A percentile compares a stretch with the other conserved stretches of the same genome.
Conservation (phyloP, 768 basidiomycete genomes). For the Lentinula sp. region DNA sequence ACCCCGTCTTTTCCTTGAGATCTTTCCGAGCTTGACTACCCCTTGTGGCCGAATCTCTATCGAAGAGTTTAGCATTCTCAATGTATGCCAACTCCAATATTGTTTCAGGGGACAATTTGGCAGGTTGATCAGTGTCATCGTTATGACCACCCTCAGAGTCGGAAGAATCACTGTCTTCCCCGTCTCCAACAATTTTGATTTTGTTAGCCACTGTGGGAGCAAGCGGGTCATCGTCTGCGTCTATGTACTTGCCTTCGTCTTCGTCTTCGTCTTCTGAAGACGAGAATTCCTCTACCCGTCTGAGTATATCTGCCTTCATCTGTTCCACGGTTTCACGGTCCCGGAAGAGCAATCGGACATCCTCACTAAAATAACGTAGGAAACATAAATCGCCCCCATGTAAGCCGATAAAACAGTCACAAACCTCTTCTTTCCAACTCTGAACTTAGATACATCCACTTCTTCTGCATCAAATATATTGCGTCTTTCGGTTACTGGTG, state of each 20-base stretch:
- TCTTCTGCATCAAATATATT: slow-evolving; percentile 75
- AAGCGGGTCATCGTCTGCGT: slow-evolving; percentile 45
- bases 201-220: slow-evolving; percentile 32
- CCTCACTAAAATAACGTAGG: slow-evolving; percentile 28
- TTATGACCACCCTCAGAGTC: slow-evolving; percentile 27
- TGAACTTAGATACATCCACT: slow-evolving; percentile 57
- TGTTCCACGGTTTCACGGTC: slow-evolving; percentile 60
- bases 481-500: slow-evolving; percentile 32
- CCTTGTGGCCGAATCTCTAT: slow-evolving; percentile 68
- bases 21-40: slow-evolving; percentile 61
- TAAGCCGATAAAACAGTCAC: slow-evolving; percentile 12
- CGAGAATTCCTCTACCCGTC: slow-evolving; percentile 62
- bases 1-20: slow-evolving; percentile 67
- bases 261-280: slow-evolving; percentile 49
- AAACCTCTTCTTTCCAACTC: slow-evolving; percentile 62
- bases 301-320: slow-evolving; percentile 81
- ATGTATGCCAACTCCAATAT: slow-evolving; percentile 77
- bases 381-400: neutral
- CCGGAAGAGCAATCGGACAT: slow-evolving; percentile 36
- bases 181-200: slow-evolving; percentile 55
- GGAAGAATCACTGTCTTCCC: slow-evolving; percentile 42
- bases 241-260: slow-evolving; percentile 18
- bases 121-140: slow-evolving; percentile 19
- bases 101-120: slow-evolving; percentile 41
- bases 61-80: slow-evolving; percentile 67